phyloP scores from a whole-genome alignment of 352 stramenopile genomes.

The Globisporangium polare region DNA sequence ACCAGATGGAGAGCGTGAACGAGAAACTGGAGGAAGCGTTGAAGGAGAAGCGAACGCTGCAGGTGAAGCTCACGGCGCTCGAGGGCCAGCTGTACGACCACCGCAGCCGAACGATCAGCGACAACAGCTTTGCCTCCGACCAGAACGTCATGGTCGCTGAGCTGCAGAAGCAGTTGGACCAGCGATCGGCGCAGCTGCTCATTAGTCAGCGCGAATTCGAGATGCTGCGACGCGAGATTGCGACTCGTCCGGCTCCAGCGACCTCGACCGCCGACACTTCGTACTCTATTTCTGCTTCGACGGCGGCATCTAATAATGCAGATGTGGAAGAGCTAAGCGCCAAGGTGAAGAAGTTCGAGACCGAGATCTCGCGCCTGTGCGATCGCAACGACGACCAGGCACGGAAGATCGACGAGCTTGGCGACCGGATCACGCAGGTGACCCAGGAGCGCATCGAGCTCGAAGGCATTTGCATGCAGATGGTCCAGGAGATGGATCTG shows the following conservation, averaged over 20 bases:
- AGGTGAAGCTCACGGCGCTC: constrained; percentile 76
- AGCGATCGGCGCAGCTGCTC: constrained; percentile 47
- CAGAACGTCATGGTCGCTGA: constrained; percentile 39
- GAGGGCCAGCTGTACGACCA: constrained; percentile 79
- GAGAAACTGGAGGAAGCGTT: constrained; percentile 65
- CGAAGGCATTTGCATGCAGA: constrained; percentile 48
- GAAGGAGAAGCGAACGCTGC: constrained; percentile 74
- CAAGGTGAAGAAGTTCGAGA: constrained; percentile 53
- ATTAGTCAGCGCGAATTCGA: constrained; percentile 48
- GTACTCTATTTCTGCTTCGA: not conserved
- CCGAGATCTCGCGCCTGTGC: constrained; percentile 36
- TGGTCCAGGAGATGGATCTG: constrained; percentile 53
- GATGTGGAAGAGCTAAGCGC: constrained; percentile 26
- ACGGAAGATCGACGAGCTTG: constrained; percentile 44
- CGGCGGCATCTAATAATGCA: constrained; percentile 15
- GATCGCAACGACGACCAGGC: constrained; percentile 64
- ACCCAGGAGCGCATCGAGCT: constrained; percentile 54
- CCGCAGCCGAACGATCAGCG: constrained; percentile 57
- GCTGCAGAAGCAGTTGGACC: constrained; percentile 53
- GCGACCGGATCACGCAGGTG: constrained; percentile 34
- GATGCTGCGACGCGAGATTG: constrained; percentile 27
- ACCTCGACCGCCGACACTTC: not conserved
- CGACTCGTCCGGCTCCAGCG: not conserved
- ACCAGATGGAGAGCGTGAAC: constrained; percentile 67
- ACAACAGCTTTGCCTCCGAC: constrained; percentile 36